Conservation (phyloP, 306 rosid species). For the Cucumis sativus region DNA sequence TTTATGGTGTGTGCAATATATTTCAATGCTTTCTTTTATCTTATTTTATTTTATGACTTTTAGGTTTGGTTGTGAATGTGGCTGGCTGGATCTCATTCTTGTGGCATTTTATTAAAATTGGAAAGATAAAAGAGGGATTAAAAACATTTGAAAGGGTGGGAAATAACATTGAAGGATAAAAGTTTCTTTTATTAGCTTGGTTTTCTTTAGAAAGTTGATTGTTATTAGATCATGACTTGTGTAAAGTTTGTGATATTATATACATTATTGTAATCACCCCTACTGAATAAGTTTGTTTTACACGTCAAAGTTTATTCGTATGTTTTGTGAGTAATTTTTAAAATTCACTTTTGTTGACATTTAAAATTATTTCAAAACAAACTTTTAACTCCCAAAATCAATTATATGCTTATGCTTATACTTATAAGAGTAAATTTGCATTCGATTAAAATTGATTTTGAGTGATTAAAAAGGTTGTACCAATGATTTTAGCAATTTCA, state of each 20-base stretch:
- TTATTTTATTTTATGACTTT: not conserved
- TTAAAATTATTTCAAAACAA: no score
- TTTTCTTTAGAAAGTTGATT: not conserved
- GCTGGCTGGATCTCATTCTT: not conserved
- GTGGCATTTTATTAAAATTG: not conserved
- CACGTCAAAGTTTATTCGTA: not conserved
- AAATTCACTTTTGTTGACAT: no score
- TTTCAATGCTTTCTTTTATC: not conserved
- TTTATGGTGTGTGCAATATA: not conserved
- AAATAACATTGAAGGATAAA: not conserved
- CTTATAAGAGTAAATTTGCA: no score
- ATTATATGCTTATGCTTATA: no score
- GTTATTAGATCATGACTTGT: not conserved
- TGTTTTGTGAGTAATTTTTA: no score
- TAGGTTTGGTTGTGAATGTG: not conserved
- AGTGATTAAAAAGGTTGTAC: no score
- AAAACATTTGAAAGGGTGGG: not conserved
- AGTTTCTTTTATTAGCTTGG: no score
- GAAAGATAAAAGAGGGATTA: not conserved
- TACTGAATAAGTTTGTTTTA: not conserved
- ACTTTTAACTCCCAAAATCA: no score
- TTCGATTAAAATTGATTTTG: no score
- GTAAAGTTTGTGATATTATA: not conserved
- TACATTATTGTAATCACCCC: not conserved
- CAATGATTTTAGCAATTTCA: no score